A percentile compares a stretch with the other conserved stretches of the same genome.
Conservation (phyloP, 352 stramenopile species). For the Globisporangium uncinulatum region DNA sequence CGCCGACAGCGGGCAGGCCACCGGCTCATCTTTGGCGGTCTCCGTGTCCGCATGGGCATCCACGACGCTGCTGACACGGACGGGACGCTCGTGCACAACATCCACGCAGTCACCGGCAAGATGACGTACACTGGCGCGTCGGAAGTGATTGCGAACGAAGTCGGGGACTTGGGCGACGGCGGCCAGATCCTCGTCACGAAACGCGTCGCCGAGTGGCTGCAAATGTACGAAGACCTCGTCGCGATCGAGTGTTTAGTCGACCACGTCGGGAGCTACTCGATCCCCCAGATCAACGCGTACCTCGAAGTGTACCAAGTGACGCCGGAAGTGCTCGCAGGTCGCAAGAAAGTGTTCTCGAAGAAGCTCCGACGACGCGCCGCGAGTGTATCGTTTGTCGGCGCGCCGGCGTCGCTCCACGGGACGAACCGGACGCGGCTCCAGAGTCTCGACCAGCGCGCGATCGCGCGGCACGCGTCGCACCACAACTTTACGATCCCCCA, state of each 20-base stretch:
- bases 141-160: slow-evolving; percentile 55
- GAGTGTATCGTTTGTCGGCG: slow-evolving; percentile 6
- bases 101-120: slow-evolving; percentile 61
- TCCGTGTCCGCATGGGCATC: slow-evolving; percentile 75
- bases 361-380: slow-evolving; percentile 5
- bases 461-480: slow-evolving; percentile 9
- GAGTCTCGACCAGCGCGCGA: slow-evolving; percentile 8
- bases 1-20: slow-evolving; percentile 41
- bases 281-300: slow-evolving; percentile 32
- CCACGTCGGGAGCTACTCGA: slow-evolving; percentile 7
- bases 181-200: slow-evolving; percentile 69
- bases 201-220: slow-evolving; percentile 46
- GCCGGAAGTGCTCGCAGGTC: slow-evolving; percentile 11
- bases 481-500: slow-evolving; percentile 11
- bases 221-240: slow-evolving; percentile 19
- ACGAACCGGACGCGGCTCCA: slow-evolving; percentile 1
- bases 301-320: slow-evolving; percentile 42
- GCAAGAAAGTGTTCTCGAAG: slow-evolving; percentile 11
- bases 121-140: slow-evolving; percentile 60
- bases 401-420: slow-evolving; percentile 2
- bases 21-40: slow-evolving; percentile 46
- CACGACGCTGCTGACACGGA: slow-evolving; percentile 57
- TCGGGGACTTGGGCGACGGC: slow-evolving; percentile 57
- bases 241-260: background rate
- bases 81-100: slow-evolving; percentile 41